Base-by-base conservation (phyloP, 768 basidiomycete species). In the Boletus pseudopeckii region DNA sequence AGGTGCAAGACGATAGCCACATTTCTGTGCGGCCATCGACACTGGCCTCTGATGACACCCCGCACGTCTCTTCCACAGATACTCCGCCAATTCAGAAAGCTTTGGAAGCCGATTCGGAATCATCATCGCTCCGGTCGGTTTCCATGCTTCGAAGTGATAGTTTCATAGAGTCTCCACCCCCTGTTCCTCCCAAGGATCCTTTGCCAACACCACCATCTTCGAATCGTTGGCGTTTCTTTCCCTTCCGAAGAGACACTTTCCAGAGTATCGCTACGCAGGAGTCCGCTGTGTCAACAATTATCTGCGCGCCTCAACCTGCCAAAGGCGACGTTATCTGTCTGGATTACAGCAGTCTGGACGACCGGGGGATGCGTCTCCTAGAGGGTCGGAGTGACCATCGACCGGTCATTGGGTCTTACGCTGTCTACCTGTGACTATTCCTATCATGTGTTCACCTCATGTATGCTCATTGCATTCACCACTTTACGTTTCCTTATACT, bases 321-420 rank as follows among this genome's bases (percentile, higher is more conserved):
- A 82, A 75, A 58, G 92, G 92, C 3, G 89, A 92, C 43, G 76
- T 95, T 3, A 70, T 84, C 7, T 90, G 89, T 62, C 66, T 92
- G 4, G 72, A 73, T 40, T 95, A 95, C 64, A 71, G 80, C 57
- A 89, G 86, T 14, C 75, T 93, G 18, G 83, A 88, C 56, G 90
- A 95, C 64, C 75, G 77, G 30, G 81, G 75, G 7, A 92, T 95
- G 86, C 77, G 82, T 38, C 75, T 79, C 52, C 68, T 95, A 50
- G 86, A 88, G 67, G 91, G 88, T 15, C 78, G 86, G 40, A 88
- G 86, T 58, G 91, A 94, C 67, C 91, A 94, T 65, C 73, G 91
- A 36, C 91, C 91, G 0, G 90, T 93, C n/a, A 82, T 90, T 55
- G 88, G 88, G 51, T 80, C 81, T 22, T 92, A 88, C 64, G 81